phyloP scores from a whole-genome alignment of 805 yeast genomes.

The Saccharomycopsis lassenensis region DNA sequence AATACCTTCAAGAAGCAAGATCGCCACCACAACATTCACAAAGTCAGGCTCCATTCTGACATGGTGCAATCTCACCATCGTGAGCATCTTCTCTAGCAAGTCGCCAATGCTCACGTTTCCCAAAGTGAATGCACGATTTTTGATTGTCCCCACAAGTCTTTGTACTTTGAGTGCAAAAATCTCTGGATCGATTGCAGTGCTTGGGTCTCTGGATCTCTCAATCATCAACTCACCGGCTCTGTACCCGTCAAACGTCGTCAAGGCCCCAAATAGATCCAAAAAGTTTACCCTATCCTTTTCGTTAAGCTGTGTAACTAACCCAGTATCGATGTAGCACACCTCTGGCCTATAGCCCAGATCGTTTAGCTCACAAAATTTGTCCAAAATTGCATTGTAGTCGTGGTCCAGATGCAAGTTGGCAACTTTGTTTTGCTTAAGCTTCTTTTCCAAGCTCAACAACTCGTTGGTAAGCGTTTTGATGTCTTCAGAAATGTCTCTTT shows the following conservation, averaged over 20 bases:
- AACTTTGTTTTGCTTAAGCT: constrained; percentile 12
- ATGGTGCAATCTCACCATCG: constrained; percentile 89
- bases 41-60: constrained; percentile 98
- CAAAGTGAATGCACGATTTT: constrained; percentile 79
- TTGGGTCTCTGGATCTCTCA: constrained; percentile 90
- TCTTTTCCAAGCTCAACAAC: constrained; percentile 20
- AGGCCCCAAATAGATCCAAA: constrained; percentile 76
- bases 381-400: constrained; percentile 32
- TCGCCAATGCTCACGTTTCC: constrained; percentile 92
- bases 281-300: constrained; percentile 71
- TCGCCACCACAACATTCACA: constrained; percentile 90
- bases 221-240: constrained; percentile 93
- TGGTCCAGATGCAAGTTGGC: neutral
- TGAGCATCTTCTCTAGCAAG: constrained; percentile 70
- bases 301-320: constrained; percentile 83
- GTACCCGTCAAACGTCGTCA: constrained; percentile 89
- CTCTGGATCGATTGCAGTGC: constrained; percentile 75
- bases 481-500: constrained; percentile 26
- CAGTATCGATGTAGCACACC: constrained; percentile 85
- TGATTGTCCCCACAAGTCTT: constrained; percentile 67
- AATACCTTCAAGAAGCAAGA: constrained; percentile 82
- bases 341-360: constrained; percentile 67
- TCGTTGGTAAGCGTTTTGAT: constrained; percentile 32
- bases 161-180: constrained; percentile 83
- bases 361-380: constrained; percentile 34